These are phyloP conservation scores for Nelumbo lutea DNA, from an alignment of 164 flowering plant genomes.

Conservation along the genomic window DNA sequence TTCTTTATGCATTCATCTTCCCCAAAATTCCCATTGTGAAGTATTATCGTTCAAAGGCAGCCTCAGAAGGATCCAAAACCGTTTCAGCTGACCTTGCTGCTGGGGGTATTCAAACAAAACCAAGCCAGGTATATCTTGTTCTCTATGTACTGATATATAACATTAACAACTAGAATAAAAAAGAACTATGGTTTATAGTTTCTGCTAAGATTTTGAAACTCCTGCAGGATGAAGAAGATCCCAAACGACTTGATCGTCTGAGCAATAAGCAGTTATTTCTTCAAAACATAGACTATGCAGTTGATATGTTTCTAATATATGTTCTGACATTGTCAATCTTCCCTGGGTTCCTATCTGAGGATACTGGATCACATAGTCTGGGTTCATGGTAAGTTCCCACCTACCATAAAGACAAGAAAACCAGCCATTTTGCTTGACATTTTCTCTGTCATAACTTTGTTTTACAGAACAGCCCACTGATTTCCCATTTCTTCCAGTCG, in stretches of 20 bases:
- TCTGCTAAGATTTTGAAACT: constrained; percentile 1
- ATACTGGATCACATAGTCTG: constrained; percentile 36
- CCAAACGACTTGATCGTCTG: constrained; percentile 22
- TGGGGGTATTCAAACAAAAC: constrained; percentile 23
- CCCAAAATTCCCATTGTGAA: constrained; percentile 35
- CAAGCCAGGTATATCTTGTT: constrained; percentile 7
- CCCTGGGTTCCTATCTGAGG: constrained; percentile 49
- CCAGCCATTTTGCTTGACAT: neutral
- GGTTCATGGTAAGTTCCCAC: constrained; percentile 27
- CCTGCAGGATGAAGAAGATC: constrained; percentile 28
- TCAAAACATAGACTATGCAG: constrained; percentile 35
- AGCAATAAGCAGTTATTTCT: constrained; percentile 28
- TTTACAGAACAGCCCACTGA: neutral
- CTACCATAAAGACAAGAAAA: too few species aligned
- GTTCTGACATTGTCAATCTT: constrained; percentile 43
- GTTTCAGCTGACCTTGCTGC: constrained; percentile 45
- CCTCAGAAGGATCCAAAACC: constrained; percentile 39
- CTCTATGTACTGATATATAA: neutral
- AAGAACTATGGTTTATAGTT: neutral
- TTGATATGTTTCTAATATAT: constrained; percentile 32
- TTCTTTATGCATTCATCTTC: constrained; percentile 37
- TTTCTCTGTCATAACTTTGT: neutral
- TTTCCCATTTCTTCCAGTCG: neutral
- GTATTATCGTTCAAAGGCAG: constrained; percentile 35
- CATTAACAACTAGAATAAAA: neutral